Evolutionary conservation across 768 basidiomycete species (phyloP).

Genomic region (Phanerochaete carnosa): DNA sequence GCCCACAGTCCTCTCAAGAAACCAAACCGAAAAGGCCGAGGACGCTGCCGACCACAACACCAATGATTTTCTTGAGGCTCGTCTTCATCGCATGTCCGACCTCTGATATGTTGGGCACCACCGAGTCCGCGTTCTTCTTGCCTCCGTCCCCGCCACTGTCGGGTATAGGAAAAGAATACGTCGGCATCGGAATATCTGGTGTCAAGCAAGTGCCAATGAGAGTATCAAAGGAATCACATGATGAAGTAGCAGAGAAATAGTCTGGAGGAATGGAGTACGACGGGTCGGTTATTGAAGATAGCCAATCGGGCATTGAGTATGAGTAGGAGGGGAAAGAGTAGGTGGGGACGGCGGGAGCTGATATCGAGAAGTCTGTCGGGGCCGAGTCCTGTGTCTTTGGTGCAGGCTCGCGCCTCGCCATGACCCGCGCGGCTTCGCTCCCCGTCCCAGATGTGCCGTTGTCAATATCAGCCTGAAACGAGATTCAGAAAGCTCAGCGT

Average conservation of each 20-base stretch:
- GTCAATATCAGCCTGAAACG: too few species aligned
- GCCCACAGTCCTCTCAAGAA: conserved; percentile 6
- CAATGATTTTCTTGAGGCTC: conserved; percentile 4
- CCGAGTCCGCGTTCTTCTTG: not conserved
- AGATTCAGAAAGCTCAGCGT: not conserved
- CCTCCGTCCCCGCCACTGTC: not conserved
- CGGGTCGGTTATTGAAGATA: not conserved
- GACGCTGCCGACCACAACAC: conserved; percentile 3
- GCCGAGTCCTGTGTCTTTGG: not conserved
- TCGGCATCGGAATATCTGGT: not conserved
- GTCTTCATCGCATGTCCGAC: not conserved
- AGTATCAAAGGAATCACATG: not conserved
- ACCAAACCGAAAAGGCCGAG: not conserved
- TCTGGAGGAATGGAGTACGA: not conserved
- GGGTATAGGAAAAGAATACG: not conserved
- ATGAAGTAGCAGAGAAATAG: not conserved
- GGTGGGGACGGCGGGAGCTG: not conserved
- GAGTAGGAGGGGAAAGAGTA: not conserved
- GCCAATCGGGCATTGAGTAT: not conserved
- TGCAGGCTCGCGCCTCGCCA: not conserved
- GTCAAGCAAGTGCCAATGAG: not conserved
- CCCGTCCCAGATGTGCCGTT: too few species aligned
- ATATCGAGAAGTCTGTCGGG: not conserved
- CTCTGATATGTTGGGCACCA: not conserved
- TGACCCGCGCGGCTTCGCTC: not conserved